Base-by-base conservation (phyloP, 257 asterid genomes). In the Prunella vulgaris region DNA sequence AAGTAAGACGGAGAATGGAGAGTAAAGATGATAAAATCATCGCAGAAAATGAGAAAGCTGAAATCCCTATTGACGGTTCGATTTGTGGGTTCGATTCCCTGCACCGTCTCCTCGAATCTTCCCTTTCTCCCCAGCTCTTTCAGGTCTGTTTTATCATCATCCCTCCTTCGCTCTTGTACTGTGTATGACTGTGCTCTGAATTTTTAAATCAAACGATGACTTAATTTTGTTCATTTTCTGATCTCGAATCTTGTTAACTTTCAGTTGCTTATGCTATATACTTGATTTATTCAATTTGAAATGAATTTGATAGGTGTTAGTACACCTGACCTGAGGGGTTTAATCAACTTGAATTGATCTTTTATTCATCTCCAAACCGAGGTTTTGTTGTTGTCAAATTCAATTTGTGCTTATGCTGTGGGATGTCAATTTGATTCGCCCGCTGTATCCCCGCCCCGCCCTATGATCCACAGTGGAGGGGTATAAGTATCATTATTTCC, bases 51-150 rank as follows among this genome's bases (percentile, higher is more conserved):
- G 87, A 82, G 32, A 15, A 48, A 25, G 2, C 77, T 25, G 83
- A 75, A 53, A 63, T 38, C 59, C 56, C 66, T 1, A 80, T 73
- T 25, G 92, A 86, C 71, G 96, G 86, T 79, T 90, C 97, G 15
- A 77, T 90, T 40, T 80, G 90, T 64, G 97, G 99, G 7, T 90
- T 85, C 84, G 92, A 93, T 60, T 93, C 97, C 22, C 85, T 93
- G 64, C 88, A 93, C 80, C 89, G 69, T 14, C 95, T 93, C 74
- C 95, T 90, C 62, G 86, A 85, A 71, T 75, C 95, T 8, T 83
- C 92, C 60, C 96, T 90, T 72, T 73, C 77, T 59, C 93, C 97
- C 53, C 91, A 80, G 42, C 76, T 82, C 76, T 90, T 81, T 27
- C 95, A 93, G 96, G 98, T 88, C 54, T 46, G 33, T 8, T 66